phyloP scores from a whole-genome alignment of 768 basidiomycete genomes.

The Naganishia friedmannii region DNA sequence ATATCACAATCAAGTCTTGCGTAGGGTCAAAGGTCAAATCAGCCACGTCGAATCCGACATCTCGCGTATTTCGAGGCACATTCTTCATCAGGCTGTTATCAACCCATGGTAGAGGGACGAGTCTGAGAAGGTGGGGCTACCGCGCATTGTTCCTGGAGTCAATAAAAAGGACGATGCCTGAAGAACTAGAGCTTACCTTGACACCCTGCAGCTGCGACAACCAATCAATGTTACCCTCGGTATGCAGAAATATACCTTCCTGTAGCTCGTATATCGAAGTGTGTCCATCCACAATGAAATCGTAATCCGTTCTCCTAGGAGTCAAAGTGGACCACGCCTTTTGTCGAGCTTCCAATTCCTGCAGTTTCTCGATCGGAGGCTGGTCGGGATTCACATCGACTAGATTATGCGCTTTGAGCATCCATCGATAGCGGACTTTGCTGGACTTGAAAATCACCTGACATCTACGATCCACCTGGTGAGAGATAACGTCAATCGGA shows the following conservation, averaged over 20 bases:
- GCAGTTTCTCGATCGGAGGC: conserved; percentile 7
- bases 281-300: conserved; percentile 32
- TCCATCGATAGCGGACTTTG: conserved; percentile 20
- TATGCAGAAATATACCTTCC: conserved; percentile 46
- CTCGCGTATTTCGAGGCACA: conserved; percentile 27
- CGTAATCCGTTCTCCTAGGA: conserved; percentile 9
- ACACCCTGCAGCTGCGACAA: conserved; percentile 6
- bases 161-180: background rate
- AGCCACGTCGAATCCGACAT: conserved; percentile 41
- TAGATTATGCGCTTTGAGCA: conserved; percentile 18
- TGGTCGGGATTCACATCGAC: conserved; percentile 14
- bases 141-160: conserved; percentile 29
- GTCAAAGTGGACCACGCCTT: conserved; percentile 16
- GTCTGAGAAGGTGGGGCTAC: conserved; percentile 34
- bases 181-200: background rate
- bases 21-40: conserved; percentile 61
- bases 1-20: conserved; percentile 63
- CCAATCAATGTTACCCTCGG: conserved; percentile 9
- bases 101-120: conserved; percentile 44
- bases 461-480: conserved; percentile 17
- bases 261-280: conserved; percentile 49
- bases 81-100: conserved; percentile 34
- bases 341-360: conserved; percentile 18
- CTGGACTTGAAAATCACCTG: conserved; percentile 18
- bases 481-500: background rate